These are phyloP conservation scores for Malassezia obtusa DNA, from an alignment of 1,284 basidiomycete species.

Conservation along the genomic window DNA sequence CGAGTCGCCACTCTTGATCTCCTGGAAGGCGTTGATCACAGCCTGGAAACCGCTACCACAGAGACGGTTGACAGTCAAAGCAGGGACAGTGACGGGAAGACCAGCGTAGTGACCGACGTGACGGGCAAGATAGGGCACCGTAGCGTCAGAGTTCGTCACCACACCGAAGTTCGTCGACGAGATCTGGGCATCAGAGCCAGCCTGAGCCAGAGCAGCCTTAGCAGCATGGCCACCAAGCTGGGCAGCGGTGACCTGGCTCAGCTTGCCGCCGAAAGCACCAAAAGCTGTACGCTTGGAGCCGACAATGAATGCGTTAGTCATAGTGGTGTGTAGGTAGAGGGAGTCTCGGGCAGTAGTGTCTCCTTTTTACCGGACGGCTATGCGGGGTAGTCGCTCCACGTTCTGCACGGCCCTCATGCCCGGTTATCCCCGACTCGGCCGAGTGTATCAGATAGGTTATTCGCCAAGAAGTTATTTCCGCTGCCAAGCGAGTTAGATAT, in stretches of 20 bases:
- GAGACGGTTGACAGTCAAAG: conserved; percentile 61
- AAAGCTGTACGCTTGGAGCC: conserved; percentile 53
- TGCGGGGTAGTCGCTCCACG: neutral
- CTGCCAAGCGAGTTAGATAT: too few species aligned
- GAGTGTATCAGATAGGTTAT: neutral
- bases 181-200: conserved; percentile 50
- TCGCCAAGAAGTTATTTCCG: too few species aligned
- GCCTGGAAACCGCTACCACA: conserved; percentile 94
- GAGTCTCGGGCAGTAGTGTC: neutral
- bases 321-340: too few species aligned
- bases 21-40: conserved; percentile 83
- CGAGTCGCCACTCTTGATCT: conserved; percentile 75
- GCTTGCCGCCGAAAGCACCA: conserved; percentile 54
- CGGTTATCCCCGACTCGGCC: conserved; percentile 9
- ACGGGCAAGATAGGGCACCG: conserved; percentile 86
- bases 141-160: conserved; percentile 37
- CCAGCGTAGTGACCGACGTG: conserved; percentile 85
- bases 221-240: conserved; percentile 53
- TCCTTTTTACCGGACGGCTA: neutral
- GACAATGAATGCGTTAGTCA: conserved; percentile 47
- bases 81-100: conserved; percentile 53
- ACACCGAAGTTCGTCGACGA: conserved; percentile 49
- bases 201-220: conserved; percentile 53
- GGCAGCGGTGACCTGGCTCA: conserved; percentile 27
- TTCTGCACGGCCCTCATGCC: neutral